Percentiles rank a stretch among this genome's conserved stretches.
phyloP scores from a whole-genome alignment of 495 filamentous ascomycete genomes.

The Aspergillus nidulans region DNA sequence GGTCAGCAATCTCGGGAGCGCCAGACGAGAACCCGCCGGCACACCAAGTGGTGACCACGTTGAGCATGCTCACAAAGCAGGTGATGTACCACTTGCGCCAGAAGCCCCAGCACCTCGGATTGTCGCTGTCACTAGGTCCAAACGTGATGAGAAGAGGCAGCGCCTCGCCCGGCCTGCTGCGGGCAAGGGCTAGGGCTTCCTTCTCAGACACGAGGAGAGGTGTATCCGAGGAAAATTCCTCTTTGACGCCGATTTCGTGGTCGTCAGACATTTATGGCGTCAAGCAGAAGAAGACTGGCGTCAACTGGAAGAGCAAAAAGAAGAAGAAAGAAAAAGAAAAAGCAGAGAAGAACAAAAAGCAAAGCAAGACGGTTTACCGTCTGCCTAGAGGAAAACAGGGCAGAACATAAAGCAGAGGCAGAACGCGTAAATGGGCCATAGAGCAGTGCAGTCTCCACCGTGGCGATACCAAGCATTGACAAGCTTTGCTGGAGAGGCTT shows the following conservation, averaged over 20 bases:
- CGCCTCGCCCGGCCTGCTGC: constrained; percentile 23
- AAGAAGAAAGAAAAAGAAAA: not conserved
- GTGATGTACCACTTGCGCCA: constrained; percentile 48
- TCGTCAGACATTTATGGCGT: not conserved
- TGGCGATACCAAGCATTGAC: too few species aligned
- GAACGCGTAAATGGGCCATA: too few species aligned
- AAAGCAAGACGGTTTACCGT: too few species aligned
- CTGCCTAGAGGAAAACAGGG: too few species aligned
- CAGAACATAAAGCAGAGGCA: too few species aligned
- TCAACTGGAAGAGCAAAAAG: not conserved
- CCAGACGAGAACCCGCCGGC: constrained; percentile 43
- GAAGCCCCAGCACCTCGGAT: constrained; percentile 45
- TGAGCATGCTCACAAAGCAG: constrained; percentile 31
- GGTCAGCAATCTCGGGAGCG: constrained; percentile 30
- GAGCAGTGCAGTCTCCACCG: too few species aligned
- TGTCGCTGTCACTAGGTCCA: constrained; percentile 30
- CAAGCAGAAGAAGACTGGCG: not conserved
- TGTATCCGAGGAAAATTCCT: constrained; percentile 10
- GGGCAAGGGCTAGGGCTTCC: constrained; percentile 25
- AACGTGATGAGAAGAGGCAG: constrained; percentile 34
- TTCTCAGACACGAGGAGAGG: constrained; percentile 23
- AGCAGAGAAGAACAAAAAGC: too few species aligned
- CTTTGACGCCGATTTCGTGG: not conserved
- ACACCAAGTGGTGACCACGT: constrained; percentile 42
- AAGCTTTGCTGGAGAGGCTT: too few species aligned